Evolutionary conservation across 1,284 basidiomycete species (phyloP), one percentile per base, ranked within the genome.

Genomic region (Melampsora americana): DNA sequence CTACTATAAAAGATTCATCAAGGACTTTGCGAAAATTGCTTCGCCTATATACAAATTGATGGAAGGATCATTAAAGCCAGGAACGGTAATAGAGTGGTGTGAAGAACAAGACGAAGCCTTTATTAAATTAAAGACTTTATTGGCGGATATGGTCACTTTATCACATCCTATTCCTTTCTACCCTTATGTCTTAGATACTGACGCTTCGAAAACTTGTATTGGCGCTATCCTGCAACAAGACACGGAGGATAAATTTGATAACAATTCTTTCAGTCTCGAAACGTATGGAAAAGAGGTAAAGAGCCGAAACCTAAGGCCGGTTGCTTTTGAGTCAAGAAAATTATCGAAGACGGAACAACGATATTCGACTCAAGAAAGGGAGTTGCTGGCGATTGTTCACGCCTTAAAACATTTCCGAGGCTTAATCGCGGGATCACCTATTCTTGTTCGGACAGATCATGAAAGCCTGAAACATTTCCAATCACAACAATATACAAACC

Each of bases 191-290:
- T n/a, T n/a, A n/a, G n/a, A n/a, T n/a, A n/a, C n/a, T n/a, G n/a
- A n/a, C 9, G 35, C 68, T 14, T 69, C 56, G 2, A 44, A 56
- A 4, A 48, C 50, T 18, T 59, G 39, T 39, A 69, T 69, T 61
- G 68, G 68, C 5, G 68, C 68, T 5, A 32, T 69, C 11, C 50
- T 69, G 6, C 67, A 69, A 69, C 67, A 69, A 59, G 30, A 69
- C 23, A 11, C 53, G 18, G 23, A 35, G 9, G 35, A 35, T 35
- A 50, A 53, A 48, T 14, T 3, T 32, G 59, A 56, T 20, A 60
- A 18, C 16, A 18, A 59, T 32, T 30, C 6, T 32, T 69, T 69
- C 26, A 11, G 1, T 6, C 50, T 59, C 1, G 46, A 56, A 35
- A 35, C 3, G 1, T 69, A 59, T 32, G 14, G 18, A 5, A 69